These are phyloP conservation scores for Peniophora sp. DNA, from an alignment of 1,284 basidiomycete genomes.

Conservation along the genomic window DNA sequence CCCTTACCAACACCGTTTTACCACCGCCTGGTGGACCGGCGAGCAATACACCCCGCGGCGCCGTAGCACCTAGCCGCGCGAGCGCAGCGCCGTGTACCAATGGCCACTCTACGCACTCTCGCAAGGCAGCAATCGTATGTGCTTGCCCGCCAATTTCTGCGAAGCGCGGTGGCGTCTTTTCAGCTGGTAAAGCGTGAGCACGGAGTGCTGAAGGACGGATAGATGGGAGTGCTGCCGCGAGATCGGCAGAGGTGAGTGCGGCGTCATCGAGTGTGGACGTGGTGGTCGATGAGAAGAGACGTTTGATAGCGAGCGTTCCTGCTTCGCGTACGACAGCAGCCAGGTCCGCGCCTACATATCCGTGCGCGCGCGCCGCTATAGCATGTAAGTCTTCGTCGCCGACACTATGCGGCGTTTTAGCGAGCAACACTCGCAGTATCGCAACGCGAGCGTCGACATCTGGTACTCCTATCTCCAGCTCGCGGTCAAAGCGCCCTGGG, in stretches of 20 bases:
- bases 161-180: conserved; percentile 80
- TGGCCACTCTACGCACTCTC: conserved; percentile 94
- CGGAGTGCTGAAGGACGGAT: conserved; percentile 94
- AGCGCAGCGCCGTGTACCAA: conserved; percentile 83
- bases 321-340: conserved; percentile 90
- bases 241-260: conserved; percentile 52
- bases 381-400: conserved; percentile 49
- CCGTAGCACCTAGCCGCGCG: conserved; percentile 77
- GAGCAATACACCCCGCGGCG: conserved; percentile 86
- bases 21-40: conserved; percentile 98
- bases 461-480: conserved; percentile 96
- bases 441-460: conserved; percentile 75
- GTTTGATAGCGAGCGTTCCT: conserved; percentile 86
- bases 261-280: conserved; percentile 11
- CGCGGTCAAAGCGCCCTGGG: conserved; percentile 93
- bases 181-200: conserved; percentile 74
- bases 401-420: conserved; percentile 75
- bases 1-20: conserved; percentile 92
- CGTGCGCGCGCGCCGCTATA: conserved; percentile 81
- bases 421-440: conserved; percentile 79
- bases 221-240: conserved; percentile 64
- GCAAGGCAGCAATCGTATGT: conserved; percentile 72
- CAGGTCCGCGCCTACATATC: conserved; percentile 96
- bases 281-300: conserved; percentile 40
- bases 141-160: conserved; percentile 87